Evolutionary conservation across 2,329 filamentous ascomycete species (phyloP).

Genomic region (Beauveria medogensis): DNA sequence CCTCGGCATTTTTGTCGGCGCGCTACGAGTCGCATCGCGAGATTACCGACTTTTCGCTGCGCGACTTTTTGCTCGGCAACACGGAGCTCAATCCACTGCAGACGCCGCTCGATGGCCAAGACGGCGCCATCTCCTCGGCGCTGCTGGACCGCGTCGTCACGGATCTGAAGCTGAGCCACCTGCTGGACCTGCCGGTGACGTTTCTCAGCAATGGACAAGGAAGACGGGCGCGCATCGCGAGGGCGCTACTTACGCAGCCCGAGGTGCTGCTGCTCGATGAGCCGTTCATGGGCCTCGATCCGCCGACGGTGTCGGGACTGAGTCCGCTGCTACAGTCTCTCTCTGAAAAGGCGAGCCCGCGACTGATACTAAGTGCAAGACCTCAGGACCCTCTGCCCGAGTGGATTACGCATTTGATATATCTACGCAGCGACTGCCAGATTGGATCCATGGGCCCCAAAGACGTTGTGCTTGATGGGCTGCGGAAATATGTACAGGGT

Average conservation of each 20-base stretch:
- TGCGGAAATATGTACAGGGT: slow-evolving; percentile 40
- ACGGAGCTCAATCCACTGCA: slow-evolving; percentile 70
- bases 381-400: slow-evolving; percentile 82
- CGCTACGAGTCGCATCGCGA: slow-evolving; percentile 85
- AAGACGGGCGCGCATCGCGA: slow-evolving; percentile 76
- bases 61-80: slow-evolving; percentile 73
- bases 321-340: slow-evolving; percentile 63
- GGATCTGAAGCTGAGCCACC: slow-evolving; percentile 59
- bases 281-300: slow-evolving; percentile 93
- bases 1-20: slow-evolving; percentile 79
- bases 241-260: slow-evolving; percentile 69
- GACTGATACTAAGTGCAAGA: slow-evolving; percentile 68
- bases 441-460: slow-evolving; percentile 60
- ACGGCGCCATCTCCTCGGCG: slow-evolving; percentile 38
- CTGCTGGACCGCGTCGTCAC: slow-evolving; percentile 55
- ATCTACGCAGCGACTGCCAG: slow-evolving; percentile 59
- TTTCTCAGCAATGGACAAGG: slow-evolving; percentile 94
- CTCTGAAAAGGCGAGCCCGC: slow-evolving; percentile 57
- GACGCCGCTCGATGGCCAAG: slow-evolving; percentile 30
- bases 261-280: slow-evolving; percentile 84
- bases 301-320: slow-evolving; percentile 64
- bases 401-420: slow-evolving; percentile 82
- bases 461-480: slow-evolving; percentile 47
- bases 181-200: slow-evolving; percentile 75
- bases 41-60: slow-evolving; percentile 76